Evolutionary conservation across 2,329 filamentous ascomycete genomes (phyloP), one percentile per base, ranked within the genome.

Genomic region (Thielaviopsis populi): DNA sequence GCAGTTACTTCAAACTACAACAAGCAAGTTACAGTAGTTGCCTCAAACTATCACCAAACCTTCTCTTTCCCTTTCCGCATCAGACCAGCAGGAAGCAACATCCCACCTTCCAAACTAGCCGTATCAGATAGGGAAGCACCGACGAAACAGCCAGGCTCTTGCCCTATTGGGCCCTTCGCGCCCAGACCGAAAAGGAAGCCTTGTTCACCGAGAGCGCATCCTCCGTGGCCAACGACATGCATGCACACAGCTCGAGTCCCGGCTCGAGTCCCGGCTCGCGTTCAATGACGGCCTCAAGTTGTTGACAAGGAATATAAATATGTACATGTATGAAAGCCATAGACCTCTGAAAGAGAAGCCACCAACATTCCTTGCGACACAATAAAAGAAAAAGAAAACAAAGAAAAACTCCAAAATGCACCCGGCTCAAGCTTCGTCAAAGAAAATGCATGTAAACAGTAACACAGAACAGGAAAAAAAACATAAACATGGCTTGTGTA

Each of bases 401-500:
- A 48, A n/a, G 27, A 27, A 48, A 24, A 50, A 46, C 59, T 24
- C 24, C 59, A 61, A 61, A 42, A 24, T 30, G 40, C 43, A 43
- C 42, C 42, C 27, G 24, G 43, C 40, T 24, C 24, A 33, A 50
- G 53, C 53, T 56, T 50, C 40, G 46, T 60, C 58, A 19, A 43
- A 30, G 41, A 50, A 61, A 43, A 43, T 46, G 43, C 41, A 37
- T 43, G 59, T 37, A 37, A 46, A 50, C 41, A n/a, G 41, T 19
- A n/a, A 33, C 41, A 61, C 13, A 37, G 43, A 43, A 60, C 11
- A 30, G 41, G 22, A 60, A 46, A 24, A 60, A 7, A 30, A 60
- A 60, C 40, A 46, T 43, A 46, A 60, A 60, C 22, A 46, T 30
- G 24, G 58, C 40, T 43, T 61, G 41, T 43, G 27, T 46, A 61